Evolutionary conservation across 75 land plant species (phyloP).

Genomic region (Larix kaempferi): DNA sequence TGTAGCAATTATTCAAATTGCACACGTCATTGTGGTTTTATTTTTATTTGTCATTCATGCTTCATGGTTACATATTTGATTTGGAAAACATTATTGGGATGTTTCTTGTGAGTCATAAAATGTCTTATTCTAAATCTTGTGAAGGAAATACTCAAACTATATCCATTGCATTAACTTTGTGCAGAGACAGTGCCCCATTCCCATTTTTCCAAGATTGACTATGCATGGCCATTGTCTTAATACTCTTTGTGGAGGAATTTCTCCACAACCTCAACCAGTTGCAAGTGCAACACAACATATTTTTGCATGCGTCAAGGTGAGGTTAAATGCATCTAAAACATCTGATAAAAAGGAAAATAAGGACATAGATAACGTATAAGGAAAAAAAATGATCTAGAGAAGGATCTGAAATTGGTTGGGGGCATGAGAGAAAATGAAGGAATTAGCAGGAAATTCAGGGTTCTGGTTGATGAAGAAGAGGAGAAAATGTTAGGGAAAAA

Average conservation of each 20-base stretch:
- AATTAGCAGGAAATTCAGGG: too few relatives aligned
- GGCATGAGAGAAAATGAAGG: too few relatives aligned
- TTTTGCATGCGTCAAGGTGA: slow-evolving; percentile 61
- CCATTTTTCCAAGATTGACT: slow-evolving; percentile 86
- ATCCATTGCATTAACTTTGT: background rate
- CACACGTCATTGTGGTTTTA: background rate
- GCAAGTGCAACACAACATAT: slow-evolving; percentile 43
- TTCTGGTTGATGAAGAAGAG: too few relatives aligned
- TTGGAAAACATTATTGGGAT: background rate
- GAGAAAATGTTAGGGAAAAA: too few relatives aligned
- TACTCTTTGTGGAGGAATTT: slow-evolving; percentile 92
- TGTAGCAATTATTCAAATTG: too few relatives aligned
- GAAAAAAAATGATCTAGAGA: too few relatives aligned
- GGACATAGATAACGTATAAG: too few relatives aligned
- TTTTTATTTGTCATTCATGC: too few relatives aligned
- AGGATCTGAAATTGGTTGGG: too few relatives aligned
- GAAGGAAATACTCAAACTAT: background rate
- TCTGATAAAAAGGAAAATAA: too few relatives aligned
- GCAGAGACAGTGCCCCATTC: slow-evolving; percentile 87
- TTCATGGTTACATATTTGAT: background rate
- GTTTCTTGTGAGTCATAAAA: background rate
- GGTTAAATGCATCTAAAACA: slow-evolving; percentile 90
- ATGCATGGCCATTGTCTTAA: slow-evolving; percentile 99
- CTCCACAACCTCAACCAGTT: slow-evolving; percentile 29
- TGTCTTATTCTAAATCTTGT: background rate